Evolutionary conservation across 2,329 filamentous ascomycete species (phyloP), one percentile per base, ranked within the genome.

Genomic region (Bipolaris zeicola): DNA sequence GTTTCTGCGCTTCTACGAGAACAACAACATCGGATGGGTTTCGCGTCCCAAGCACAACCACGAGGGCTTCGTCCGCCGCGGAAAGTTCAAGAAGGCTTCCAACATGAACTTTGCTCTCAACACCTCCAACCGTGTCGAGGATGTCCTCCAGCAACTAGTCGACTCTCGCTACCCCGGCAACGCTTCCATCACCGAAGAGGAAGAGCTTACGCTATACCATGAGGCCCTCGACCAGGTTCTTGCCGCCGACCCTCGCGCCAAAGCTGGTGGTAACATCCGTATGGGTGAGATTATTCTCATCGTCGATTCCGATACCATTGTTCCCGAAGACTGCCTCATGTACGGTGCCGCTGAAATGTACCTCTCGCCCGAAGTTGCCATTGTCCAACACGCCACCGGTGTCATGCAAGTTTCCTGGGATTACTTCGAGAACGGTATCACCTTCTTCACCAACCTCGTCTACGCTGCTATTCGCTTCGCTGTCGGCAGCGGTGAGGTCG

Each of bases 191-290:
- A 69, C 76, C 28, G 66, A 73, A 31, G 67, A 72, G 22, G 50
- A 70, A 20, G 79, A 78, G 72, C 73, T 67, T 20, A 43, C 46
- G 10, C 52, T 68, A 13, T 68, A 67, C 38, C 22, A 62, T 6
- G 53, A 69, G 28, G 63, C 64, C 14, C 57, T 92, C 41, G 83
- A 85, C 62, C 84, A 89, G 62, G 85, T 89, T 16, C 81, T 92
- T 22, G 83, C 87, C 45, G 85, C 90, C 54, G 87, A 88, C 33
- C 84, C 87, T 26, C 89, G 88, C 16, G 91, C 63, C 2, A 67
- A 88, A 87, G 91, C 91, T 33, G 89, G 91, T 70, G 91, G 91
- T 56, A 92, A 95, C 75, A 88, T 96, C 64, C 89, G 91, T 48
- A 81, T 95, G 42, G 91, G 91, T 52, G 91, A 95, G 76, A 92